These are phyloP conservation scores for Suhomyces wounanorum DNA, from an alignment of 1,139 yeast species.

Conservation along the genomic window DNA sequence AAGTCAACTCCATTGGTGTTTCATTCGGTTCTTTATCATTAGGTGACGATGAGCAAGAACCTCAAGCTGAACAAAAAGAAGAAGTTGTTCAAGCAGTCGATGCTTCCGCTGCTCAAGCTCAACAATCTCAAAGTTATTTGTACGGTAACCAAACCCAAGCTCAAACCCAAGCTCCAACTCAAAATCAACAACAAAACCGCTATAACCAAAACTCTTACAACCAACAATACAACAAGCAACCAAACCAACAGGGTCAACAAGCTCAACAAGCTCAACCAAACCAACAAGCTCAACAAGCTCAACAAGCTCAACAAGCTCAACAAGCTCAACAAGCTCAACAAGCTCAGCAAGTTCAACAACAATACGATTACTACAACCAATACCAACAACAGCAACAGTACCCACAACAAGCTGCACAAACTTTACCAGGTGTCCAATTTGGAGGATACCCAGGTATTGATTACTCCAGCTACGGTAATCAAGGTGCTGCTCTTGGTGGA, in stretches of 20 bases:
- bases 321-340: constrained; percentile 21
- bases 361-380: constrained; percentile 38
- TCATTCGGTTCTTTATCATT: constrained; percentile 68
- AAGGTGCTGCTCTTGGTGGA: constrained; percentile 29
- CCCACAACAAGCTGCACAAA: constrained; percentile 44
- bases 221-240: constrained; percentile 21
- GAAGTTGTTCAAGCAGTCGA: constrained; percentile 15
- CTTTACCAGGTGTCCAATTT: constrained; percentile 43
- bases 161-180: constrained; percentile 8
- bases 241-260: constrained; percentile 16
- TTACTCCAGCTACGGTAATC: constrained; percentile 43
- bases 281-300: constrained; percentile 22
- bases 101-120: constrained; percentile 17
- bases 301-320: constrained; percentile 18
- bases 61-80: constrained; percentile 17
- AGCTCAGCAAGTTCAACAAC: constrained; percentile 20
- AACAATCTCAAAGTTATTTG: constrained; percentile 19
- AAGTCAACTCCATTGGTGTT: constrained; percentile 61
- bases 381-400: constrained; percentile 46
- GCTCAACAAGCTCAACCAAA: constrained; percentile 17
- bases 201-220: constrained; percentile 27
- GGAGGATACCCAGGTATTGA: constrained; percentile 50
- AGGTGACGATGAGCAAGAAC: constrained; percentile 43
- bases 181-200: constrained; percentile 17
- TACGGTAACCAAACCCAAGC: constrained; percentile 17